Evolutionary conservation across 108 stramenopile species (phyloP), one percentile per base, ranked within the genome.

Genomic region (Cyclostephanos tholiformis): DNA sequence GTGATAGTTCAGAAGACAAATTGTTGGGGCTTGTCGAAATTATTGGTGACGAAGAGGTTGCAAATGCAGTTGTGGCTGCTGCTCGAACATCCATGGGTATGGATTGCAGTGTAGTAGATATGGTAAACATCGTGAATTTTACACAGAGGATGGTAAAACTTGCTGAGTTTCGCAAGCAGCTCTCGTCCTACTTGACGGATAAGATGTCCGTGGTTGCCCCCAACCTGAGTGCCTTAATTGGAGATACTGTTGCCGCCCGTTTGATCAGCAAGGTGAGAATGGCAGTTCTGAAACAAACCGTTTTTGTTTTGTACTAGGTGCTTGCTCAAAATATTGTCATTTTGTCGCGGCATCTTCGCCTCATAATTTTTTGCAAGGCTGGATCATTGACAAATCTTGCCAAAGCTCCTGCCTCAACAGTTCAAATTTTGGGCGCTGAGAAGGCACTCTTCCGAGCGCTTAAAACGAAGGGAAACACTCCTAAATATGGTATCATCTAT

Each of bases 401-500:
- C 67, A 99, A 99, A 82, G 95, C 94, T 79, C 98, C 99, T n/a
- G 99, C 99, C 17, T 97, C 97, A 17, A 99, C 99, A 4, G 97
- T 99, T 22, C 98, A 99, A 80, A 99, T 99, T 68, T 86, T 99
- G 65, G 99, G 99, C 36, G 98, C 98, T n/a, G 99, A 99, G 81
- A 99, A 99, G 89, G 99, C 98, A 8, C 95, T 99, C 44, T 99
- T 99, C 83, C 95, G 99, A 67, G 99, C 99, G 10, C 92, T 99
- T 6, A 99, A 99, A 85, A 99, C 98, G 22, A 99, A 99, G 80
- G 97, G 97, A 50, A 98, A 99, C 81, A 99, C 99, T 49, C 99
- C 99, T 36, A 99, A 99, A 80, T 99, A 99, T 79, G 99, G 99
- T 57, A 86, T 99, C 39, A 99, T 99, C 69, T 99, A 98, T 78